These are phyloP conservation scores for Aspergillus sp. DNA, from an alignment of 2,329 filamentous ascomycete species.

Conservation along the genomic window DNA sequence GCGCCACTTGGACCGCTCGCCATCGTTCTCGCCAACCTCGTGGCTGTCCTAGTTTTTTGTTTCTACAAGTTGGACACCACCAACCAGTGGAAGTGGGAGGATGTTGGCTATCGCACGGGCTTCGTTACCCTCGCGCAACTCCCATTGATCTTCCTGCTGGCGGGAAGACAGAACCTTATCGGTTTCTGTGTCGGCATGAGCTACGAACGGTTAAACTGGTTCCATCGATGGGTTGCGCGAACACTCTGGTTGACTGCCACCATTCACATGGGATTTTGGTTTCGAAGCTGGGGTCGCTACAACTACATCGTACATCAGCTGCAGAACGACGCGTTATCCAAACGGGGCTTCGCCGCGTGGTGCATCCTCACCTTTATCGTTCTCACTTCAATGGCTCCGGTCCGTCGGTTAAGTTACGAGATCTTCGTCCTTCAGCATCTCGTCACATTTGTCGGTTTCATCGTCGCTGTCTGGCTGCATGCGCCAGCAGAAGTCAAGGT, in stretches of 20 bases:
- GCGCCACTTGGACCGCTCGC: constrained; percentile 38
- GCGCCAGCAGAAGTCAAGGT: constrained; percentile 41
- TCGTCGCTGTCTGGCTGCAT: constrained; percentile 50
- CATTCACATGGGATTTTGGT: constrained; percentile 56
- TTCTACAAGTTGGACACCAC: constrained; percentile 54
- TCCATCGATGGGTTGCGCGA: constrained; percentile 52
- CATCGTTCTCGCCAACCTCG: constrained; percentile 42
- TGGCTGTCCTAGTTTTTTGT: constrained; percentile 53
- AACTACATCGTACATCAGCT: constrained; percentile 51
- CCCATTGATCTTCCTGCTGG: constrained; percentile 55
- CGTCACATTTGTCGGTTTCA: constrained; percentile 49
- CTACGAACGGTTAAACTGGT: constrained; percentile 53
- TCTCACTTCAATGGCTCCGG: constrained; percentile 49
- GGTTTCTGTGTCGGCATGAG: constrained; percentile 46
- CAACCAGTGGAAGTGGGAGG: constrained; percentile 52
- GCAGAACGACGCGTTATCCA: constrained; percentile 47
- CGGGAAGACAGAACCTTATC: constrained; percentile 56
- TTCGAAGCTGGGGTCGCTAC: constrained; percentile 51
- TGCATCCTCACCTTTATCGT: constrained; percentile 51
- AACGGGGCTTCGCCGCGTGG: constrained; percentile 53
- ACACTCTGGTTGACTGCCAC: constrained; percentile 52
- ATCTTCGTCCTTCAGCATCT: constrained; percentile 55
- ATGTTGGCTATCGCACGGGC: constrained; percentile 56
- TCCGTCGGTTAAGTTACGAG: constrained; percentile 52
- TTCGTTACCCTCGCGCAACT: constrained; percentile 54